phyloP scores from a whole-genome alignment of 179 eudicot genomes.

The Corrigiola litoralis region DNA sequence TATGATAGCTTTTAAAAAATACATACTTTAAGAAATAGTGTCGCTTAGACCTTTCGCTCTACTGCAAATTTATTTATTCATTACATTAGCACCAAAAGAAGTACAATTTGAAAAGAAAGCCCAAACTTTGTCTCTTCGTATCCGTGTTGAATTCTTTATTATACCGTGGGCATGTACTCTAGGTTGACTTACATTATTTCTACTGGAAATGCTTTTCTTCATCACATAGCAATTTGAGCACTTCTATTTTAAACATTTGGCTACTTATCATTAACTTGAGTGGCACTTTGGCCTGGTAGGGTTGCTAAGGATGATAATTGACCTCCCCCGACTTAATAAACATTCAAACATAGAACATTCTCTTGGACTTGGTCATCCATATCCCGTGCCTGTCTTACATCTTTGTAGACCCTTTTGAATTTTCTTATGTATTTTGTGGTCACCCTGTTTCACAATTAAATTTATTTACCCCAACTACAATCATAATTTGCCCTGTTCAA shows the following conservation, averaged over 20 bases:
- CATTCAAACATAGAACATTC: constrained; percentile 1
- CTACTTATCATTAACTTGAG: neutral
- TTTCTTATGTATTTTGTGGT: neutral
- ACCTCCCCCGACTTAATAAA: neutral
- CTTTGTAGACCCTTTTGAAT: neutral
- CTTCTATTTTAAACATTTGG: neutral
- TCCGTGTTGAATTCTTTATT: neutral
- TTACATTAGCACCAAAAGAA: no score
- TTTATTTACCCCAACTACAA: no score
- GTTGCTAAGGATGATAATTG: neutral
- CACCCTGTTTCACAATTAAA: no score
- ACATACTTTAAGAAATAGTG: no score
- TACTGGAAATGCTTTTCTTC: constrained; percentile 1
- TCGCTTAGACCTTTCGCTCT: no score
- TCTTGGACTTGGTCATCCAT: neutral
- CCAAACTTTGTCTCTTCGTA: no score
- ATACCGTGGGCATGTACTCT: neutral
- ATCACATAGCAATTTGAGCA: neutral
- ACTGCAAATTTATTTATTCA: no score
- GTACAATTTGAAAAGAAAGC: no score
- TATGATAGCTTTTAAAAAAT: no score
- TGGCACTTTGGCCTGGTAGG: neutral
- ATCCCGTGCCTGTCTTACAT: neutral
- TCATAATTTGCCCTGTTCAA: no score
- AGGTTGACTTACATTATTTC: neutral